Conservation (phyloP, 345 rosid species). For the Lepidium africanum region DNA sequence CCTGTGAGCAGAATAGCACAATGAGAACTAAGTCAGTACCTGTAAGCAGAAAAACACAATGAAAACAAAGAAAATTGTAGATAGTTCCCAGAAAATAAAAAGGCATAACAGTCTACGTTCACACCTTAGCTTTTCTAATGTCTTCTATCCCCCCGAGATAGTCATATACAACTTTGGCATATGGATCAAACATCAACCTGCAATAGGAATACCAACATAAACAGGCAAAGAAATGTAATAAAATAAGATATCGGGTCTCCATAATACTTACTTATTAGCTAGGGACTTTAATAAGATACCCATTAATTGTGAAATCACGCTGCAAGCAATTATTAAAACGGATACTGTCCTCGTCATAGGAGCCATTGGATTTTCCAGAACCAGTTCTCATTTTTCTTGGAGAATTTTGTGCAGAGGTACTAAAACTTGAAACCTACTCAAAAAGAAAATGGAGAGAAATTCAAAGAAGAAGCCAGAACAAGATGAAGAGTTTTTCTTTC, state of each 20-base stretch:
- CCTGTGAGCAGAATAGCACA: conserved; percentile 24
- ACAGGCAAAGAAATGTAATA: neutral
- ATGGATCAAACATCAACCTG: conserved; percentile 88
- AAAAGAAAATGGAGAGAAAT: neutral
- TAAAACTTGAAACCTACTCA: conserved; percentile 59
- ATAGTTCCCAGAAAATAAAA: neutral
- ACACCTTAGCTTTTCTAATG: conserved; percentile 73
- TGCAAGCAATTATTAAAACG: conserved; percentile 68
- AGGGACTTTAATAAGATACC: conserved; percentile 31
- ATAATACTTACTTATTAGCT: neutral
- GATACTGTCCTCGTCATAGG: conserved; percentile 39
- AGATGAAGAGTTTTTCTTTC: neutral
- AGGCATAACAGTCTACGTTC: conserved; percentile 34
- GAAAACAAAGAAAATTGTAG: neutral
- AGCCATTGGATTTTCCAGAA: neutral
- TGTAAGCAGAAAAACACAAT: conserved; percentile 12
- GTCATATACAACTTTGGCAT: conserved; percentile 65
- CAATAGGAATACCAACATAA: neutral
- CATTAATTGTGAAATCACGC: conserved; percentile 87
- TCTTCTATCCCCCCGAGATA: conserved; percentile 83
- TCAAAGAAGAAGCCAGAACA: neutral
- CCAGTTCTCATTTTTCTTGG: conserved; percentile 19
- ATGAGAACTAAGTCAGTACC: conserved; percentile 28
- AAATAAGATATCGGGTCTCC: neutral
- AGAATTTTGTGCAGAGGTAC: conserved; percentile 30